phyloP scores from a whole-genome alignment of 2,329 filamentous ascomycete genomes.

The Plectosphaerella sp. region DNA sequence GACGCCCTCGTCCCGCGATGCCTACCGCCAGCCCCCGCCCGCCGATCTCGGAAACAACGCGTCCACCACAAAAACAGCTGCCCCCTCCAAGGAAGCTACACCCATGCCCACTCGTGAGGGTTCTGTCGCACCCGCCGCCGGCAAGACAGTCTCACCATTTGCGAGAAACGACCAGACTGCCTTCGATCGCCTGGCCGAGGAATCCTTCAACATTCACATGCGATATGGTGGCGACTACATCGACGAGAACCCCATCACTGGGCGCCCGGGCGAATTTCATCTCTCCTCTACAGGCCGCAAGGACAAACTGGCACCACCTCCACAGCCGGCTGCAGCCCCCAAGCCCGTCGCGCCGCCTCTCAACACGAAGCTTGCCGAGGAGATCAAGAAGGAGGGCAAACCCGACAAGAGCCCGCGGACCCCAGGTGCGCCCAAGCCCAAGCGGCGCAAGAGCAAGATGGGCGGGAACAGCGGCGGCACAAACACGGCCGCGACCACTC shows the following conservation, averaged over 20 bases:
- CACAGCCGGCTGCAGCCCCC: conserved; percentile 4
- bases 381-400: conserved; percentile 39
- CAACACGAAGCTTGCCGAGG: conserved; percentile 36
- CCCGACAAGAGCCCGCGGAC: conserved; percentile 39
- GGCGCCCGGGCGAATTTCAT: conserved; percentile 61
- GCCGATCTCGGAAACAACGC: conserved; percentile 14
- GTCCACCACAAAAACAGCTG: conserved; percentile 17
- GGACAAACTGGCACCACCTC: conserved; percentile 21
- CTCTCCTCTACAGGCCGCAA: conserved; percentile 57
- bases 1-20: conserved; percentile 49
- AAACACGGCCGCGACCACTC: not conserved
- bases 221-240: conserved; percentile 61
- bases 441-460: conserved; percentile 45
- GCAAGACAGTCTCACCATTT: conserved; percentile 18
- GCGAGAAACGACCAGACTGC: conserved; percentile 32
- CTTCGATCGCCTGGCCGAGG: conserved; percentile 47
- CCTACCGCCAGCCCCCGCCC: conserved; percentile 38
- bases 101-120: conserved; percentile 35
- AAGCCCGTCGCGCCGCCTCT: conserved; percentile 14
- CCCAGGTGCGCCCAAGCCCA: conserved; percentile 35
- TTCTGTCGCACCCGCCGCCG: conserved; percentile 14
- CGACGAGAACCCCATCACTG: conserved; percentile 65
- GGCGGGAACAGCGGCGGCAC: not conserved
- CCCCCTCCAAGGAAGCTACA: conserved; percentile 35
- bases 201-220: conserved; percentile 53